Evolutionary conservation across 148 eudicot species (phyloP), one percentile per base, ranked within the genome.

Genomic region (Hydrangea macrophylla): DNA sequence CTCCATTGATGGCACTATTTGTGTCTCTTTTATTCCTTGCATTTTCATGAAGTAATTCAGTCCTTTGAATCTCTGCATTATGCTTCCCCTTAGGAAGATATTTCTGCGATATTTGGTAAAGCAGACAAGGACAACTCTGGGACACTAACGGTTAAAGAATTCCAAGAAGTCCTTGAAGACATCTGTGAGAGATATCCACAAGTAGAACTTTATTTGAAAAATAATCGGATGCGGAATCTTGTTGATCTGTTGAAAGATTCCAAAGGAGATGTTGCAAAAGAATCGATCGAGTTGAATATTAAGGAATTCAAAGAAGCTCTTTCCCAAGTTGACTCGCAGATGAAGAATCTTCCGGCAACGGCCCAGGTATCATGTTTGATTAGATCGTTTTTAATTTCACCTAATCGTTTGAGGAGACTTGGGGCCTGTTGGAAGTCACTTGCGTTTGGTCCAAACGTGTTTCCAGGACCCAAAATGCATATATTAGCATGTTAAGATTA

Each of bases 91-190:
- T 78, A 92, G 97, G 96, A 85, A 72, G 97, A 92, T 69, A 84
- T 89, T 63, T 78, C 86, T 5, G 90, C 80, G 7, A 89, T 92
- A 70, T 92, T 92, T 60, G 67, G 71, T 39, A 92, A 92, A 79
- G 98, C 96, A 15, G 92, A 93, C 83, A 85, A 83, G 80, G 96
- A 90, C 70, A 85, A 82, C 54, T 94, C 98, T 9, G 96, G 96
- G 65, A 94, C 98, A 4, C 81, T 94, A 24, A 88, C 98, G 13
- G 88, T 90, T 24, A 80, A 86, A 73, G 97, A 94, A 76, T 87
- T 94, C 80, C 92, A 90, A 76, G 98, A 88, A 82, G 89, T 84
- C 23, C 65, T 90, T 31, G 65, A 78, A 9, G 99, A 94, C 71
- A 77, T 91, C 44, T 76, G 88, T 61, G 91, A 88, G 58, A 78